Base-by-base conservation (phyloP, 2,329 filamentous ascomycete genomes). In the Exophiala alcalophila region DNA sequence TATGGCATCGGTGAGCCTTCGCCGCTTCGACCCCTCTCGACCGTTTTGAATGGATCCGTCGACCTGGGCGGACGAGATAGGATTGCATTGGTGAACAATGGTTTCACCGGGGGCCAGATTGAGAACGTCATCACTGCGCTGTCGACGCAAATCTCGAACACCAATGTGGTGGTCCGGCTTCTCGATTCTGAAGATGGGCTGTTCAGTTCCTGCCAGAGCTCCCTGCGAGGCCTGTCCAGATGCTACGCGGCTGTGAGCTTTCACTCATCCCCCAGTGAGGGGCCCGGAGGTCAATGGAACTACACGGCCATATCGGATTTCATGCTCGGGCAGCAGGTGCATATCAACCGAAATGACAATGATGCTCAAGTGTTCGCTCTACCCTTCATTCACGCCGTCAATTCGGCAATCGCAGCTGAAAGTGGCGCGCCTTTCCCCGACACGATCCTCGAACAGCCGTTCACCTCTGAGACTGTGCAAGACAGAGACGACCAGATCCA, bases 281-380 rank as follows among this genome's bases (percentile, higher is more conserved):
- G 86, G 4, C 48, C 60, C 1, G 74, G 75, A 1, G 63, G 76
- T 3, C 63, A 76, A 31, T 95, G 89, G 89, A 91, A 91, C 64
- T 95, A 94, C 60, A 90, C 86, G 0, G 70, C 94, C 18, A 74
- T 85, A 41, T 80, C 80, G 2, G 89, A 95, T 59, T 82, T 81
- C 24, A 71, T 78, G 1, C 71, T 94, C 46, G 81, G 82, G 12
- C 61, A 65, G 5, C 76, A 72, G 37, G 79, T 94, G 47, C 72
- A 82, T 50, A 76, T 84, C 24, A 69, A 80, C 20, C 68, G 69
- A 14, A 63, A 72, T 28, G 71, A 74, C 53, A 94, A 94, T 59
- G 83, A 86, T 60, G 78, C 78, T 34, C 74, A 94, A 62, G 70
- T 90, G n/a, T 94, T 88, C 57, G 65, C 84, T 24, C 67, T 92